Evolutionary conservation across 1,284 basidiomycete species (phyloP), one percentile per base, ranked within the genome.

Genomic region (Malassezia obtusa): DNA sequence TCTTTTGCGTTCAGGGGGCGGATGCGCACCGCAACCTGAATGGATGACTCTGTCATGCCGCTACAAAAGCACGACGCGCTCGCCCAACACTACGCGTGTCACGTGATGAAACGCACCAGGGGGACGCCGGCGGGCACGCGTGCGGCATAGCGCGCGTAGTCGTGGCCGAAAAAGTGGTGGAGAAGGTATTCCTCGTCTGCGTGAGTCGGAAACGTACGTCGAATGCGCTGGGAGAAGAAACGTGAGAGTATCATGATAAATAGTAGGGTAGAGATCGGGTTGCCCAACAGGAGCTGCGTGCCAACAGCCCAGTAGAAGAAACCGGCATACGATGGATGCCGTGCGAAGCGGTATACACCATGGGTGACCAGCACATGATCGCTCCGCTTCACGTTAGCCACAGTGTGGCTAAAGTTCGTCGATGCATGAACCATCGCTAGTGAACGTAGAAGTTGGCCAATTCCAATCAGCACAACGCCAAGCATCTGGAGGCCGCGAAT

Each of bases 271-370:
- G 83, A 83, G 22, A 90, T 36, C 0, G 87, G 81, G 73, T 98
- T 98, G 65, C 87, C 87, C 24, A 98, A 78, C 3, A 90, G 80
- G n/a, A 98, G 75, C 71, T 98, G 91, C 0, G 91, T 95, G 1
- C 89, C 89, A 28, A 98, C 67, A 0, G 90, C 91, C 92, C 92
- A 98, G 75, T 92, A 96, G 76, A 87, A 94, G 78, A 98, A 99
- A 3, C 92, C 94, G 0, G 87, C 82, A 66, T 99, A 99, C 0
- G 90, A 94, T 9, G 94, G 94, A 74, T 99, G 94, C 4, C 94
- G 83, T 54, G 84, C 86, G 80, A 83, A 88, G 22, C 88, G 90
- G 62, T 9, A 73, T 1, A 73, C 59, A 19, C 71, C 71, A 4
- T 50, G 49, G 14, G 58, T 72, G 17, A 73, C 71, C 21, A 73